Evolutionary conservation across 495 filamentous ascomycete genomes (phyloP).

Genomic region (Chaetomidium leptoderma): DNA sequence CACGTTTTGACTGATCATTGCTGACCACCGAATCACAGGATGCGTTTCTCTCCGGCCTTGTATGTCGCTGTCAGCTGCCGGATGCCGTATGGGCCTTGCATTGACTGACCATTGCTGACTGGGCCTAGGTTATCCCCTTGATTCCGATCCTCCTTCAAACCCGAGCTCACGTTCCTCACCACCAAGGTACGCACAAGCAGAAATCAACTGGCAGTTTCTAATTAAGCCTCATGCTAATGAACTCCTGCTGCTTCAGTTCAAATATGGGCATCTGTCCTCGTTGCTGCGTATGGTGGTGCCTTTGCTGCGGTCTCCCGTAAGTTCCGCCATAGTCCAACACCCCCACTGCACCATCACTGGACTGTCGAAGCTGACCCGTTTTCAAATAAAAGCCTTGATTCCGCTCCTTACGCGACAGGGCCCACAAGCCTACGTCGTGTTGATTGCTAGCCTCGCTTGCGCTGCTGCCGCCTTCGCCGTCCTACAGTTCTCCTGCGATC

Average conservation of each 20-base stretch:
- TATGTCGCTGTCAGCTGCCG: neutral
- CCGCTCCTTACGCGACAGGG: constrained; percentile 22
- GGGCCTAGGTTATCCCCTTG: constrained; percentile 23
- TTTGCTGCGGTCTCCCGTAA: constrained; percentile 28
- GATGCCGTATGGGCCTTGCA: neutral
- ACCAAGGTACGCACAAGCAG: constrained; percentile 19
- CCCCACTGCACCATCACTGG: neutral
- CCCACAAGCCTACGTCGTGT: constrained; percentile 10
- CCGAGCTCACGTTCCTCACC: constrained; percentile 13
- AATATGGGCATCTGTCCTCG: constrained; percentile 29
- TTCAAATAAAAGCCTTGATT: constrained; percentile 22
- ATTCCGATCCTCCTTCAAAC: constrained; percentile 26
- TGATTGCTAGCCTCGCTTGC: constrained; percentile 21
- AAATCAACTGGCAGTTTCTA: no score
- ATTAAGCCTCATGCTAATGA: constrained; percentile 3
- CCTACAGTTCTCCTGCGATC: constrained; percentile 20
- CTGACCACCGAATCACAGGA: constrained; percentile 1
- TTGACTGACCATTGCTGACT: neutral
- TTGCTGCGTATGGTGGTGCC: constrained; percentile 30
- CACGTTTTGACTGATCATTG: neutral
- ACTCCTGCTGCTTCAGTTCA: constrained; percentile 16
- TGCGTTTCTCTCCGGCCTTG: constrained; percentile 12
- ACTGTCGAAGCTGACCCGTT: neutral
- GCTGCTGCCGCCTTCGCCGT: constrained; percentile 22
- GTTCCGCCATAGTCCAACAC: constrained; percentile 10